A percentile compares a stretch with the other conserved stretches of the same genome.
Conservation (phyloP, 116 monocot species). For the Papilionanthe hybrid region DNA sequence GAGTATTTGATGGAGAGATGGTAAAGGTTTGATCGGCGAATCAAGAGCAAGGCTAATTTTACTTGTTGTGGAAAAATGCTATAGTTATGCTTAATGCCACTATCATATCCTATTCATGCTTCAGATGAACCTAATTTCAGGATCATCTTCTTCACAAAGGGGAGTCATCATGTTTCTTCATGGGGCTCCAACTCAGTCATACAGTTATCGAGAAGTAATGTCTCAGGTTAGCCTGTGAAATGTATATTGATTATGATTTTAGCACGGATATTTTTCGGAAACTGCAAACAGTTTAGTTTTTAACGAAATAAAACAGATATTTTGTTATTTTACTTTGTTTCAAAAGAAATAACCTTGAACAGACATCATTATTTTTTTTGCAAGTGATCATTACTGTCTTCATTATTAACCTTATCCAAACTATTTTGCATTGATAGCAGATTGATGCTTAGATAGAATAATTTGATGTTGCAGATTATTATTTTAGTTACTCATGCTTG, state of each 20-base stretch:
- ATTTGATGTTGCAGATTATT: not conserved
- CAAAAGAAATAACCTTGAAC: not conserved
- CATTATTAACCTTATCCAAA: not conserved
- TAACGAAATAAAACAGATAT: not conserved
- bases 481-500: not conserved
- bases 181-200: conserved; percentile 96
- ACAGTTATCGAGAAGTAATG: conserved; percentile 88
- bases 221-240: conserved; percentile 51
- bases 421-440: not conserved
- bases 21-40: not conserved
- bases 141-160: conserved; percentile 45
- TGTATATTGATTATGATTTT: conserved; percentile 5
- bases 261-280: not conserved
- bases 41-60: not conserved
- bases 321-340: not conserved
- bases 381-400: not conserved
- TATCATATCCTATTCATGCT: not conserved
- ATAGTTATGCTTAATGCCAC: not conserved
- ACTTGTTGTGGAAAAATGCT: not conserved
- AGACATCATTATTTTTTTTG: not conserved
- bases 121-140: conserved; percentile 16
- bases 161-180: conserved; percentile 78
- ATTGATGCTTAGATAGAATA: not conserved
- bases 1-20: not conserved
- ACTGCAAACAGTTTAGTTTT: not conserved